Conservation (phyloP, 805 yeast species). For the Suhomyces sp. region DNA sequence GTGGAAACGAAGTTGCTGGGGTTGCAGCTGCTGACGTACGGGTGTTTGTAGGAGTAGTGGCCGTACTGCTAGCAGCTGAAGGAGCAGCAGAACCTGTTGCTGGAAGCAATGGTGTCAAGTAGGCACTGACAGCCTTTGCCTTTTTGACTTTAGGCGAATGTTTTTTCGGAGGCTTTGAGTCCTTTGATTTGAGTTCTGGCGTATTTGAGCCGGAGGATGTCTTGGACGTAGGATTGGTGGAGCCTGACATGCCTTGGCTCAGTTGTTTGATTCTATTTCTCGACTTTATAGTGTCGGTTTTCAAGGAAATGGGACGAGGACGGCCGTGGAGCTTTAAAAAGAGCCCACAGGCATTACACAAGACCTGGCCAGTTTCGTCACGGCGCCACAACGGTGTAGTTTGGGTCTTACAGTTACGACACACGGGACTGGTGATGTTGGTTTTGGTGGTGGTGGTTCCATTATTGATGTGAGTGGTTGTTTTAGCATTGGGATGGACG, state of each 20-base stretch:
- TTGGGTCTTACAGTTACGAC: slow-evolving; percentile 88
- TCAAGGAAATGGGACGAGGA: slow-evolving; percentile 85
- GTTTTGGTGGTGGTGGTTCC: slow-evolving; percentile 66
- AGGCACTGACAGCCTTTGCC: slow-evolving; percentile 4
- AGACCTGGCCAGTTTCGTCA: slow-evolving; percentile 81
- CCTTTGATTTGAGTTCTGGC: slow-evolving; percentile 55
- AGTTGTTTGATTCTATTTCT: slow-evolving; percentile 76
- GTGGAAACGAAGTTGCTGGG: slow-evolving; percentile 7
- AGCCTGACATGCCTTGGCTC: slow-evolving; percentile 3
- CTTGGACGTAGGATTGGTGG: slow-evolving; percentile 13
- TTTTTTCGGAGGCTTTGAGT: slow-evolving; percentile 22
- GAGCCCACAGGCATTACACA: slow-evolving; percentile 93
- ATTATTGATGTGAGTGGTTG: slow-evolving; percentile 54
- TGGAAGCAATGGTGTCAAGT: slow-evolving; percentile 29
- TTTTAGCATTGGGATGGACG: slow-evolving; percentile 61
- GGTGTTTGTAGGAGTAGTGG: slow-evolving; percentile 1
- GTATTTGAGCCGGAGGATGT: slow-evolving; percentile 50
- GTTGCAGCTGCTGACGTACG: slow-evolving; percentile 2
- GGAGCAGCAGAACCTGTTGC: slow-evolving; percentile 14
- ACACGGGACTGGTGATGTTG: slow-evolving; percentile 63
- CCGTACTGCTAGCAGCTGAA: slow-evolving; percentile 9
- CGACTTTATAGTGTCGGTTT: slow-evolving; percentile 89
- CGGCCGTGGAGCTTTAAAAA: slow-evolving; percentile 88
- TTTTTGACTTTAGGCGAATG: slow-evolving; percentile 23
- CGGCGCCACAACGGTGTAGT: slow-evolving; percentile 96